Conservation (phyloP, 768 basidiomycete species). For the Russula abietina region DNA sequence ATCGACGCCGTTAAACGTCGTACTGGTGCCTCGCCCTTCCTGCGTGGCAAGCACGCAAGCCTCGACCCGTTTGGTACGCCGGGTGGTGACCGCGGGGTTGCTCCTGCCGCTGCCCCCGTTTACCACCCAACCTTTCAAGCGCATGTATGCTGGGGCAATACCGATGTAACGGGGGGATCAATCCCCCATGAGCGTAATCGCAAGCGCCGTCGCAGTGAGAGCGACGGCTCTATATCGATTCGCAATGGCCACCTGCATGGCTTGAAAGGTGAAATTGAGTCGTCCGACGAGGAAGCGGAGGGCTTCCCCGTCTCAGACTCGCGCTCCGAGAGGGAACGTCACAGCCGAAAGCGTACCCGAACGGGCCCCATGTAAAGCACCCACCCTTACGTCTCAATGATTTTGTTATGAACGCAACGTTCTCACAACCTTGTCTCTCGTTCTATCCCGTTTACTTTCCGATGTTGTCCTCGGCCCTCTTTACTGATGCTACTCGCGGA, state of each 20-base stretch:
- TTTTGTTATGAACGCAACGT: constrained; percentile 7
- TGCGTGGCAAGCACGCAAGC: constrained; percentile 47
- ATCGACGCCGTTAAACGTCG: constrained; percentile 46
- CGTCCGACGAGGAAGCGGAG: constrained; percentile 17
- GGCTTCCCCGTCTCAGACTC: constrained; percentile 23
- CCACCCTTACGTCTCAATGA: neutral
- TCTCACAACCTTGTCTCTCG: neutral
- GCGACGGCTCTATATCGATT: constrained; percentile 6
- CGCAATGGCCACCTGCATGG: constrained; percentile 8
- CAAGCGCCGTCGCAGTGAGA: constrained; percentile 18
- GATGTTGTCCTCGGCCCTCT: constrained; percentile 4
- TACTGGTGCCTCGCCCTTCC: constrained; percentile 43
- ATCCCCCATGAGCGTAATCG: constrained; percentile 10
- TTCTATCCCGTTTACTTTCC: neutral
- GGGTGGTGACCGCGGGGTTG: constrained; percentile 33
- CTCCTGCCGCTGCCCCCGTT: constrained; percentile 25
- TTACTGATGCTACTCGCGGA: constrained; percentile 7
- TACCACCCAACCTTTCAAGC: constrained; percentile 31
- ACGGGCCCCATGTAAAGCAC: constrained; percentile 19
- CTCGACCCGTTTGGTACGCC: constrained; percentile 45
- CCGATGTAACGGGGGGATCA: constrained; percentile 1
- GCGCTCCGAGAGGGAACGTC: constrained; percentile 20
- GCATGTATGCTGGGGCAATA: constrained; percentile 27
- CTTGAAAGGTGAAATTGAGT: constrained; percentile 11
- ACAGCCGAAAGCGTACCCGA: constrained; percentile 19